Base-by-base conservation (phyloP, 306 rosid species). In the Prinsepia uniflora region DNA sequence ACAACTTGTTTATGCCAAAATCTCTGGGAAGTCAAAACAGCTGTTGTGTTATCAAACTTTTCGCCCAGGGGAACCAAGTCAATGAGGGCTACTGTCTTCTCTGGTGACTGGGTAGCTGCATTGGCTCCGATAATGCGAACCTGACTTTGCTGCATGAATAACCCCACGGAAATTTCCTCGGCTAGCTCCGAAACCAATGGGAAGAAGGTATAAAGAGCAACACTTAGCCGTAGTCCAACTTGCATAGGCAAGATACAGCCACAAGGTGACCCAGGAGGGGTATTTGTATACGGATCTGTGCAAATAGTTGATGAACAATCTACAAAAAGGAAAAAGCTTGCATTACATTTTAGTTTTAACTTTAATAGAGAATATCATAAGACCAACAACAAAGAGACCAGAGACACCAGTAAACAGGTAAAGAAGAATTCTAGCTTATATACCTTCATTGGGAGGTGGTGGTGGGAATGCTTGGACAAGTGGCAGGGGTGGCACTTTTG, bases 391-490 rank as follows among this genome's bases (percentile, higher is more conserved):
- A 67, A 61, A 8, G 42, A 22, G 44, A 54, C 65, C 48, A 46
- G 44, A 72, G 53, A 24, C 10, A 57, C 66, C 61, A 63, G 65
- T 10, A 70, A 62, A 52, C 30, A 71, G 45, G 61, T 54, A 20
- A 68, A 46, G 24, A 74, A 72, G 61, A 65, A 43, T 60, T 14
- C 18, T 46, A 60, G 56, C 61, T 58, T 69, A 63, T 77, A 20
- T 81, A 89, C 99, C 97, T 83, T 81, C 87, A 89, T 89, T 91
- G 17, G 97, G 99, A 80, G 98, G 98, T 59, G 98, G 98, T 59
- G 97, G 97, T 58, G 98, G 98, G 65, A 94, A 75, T 19, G 87
- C 86, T 56, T 76, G 87, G 60, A 84, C 62, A 22, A 61, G 90
- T 67, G 91, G 91, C 64, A 49, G 67, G n/a, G 72, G 69, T 12